Evolutionary conservation across 2,329 filamentous ascomycete genomes (phyloP), one percentile per base, ranked within the genome.

Genomic region (Teratosphaeria epicoccoides): DNA sequence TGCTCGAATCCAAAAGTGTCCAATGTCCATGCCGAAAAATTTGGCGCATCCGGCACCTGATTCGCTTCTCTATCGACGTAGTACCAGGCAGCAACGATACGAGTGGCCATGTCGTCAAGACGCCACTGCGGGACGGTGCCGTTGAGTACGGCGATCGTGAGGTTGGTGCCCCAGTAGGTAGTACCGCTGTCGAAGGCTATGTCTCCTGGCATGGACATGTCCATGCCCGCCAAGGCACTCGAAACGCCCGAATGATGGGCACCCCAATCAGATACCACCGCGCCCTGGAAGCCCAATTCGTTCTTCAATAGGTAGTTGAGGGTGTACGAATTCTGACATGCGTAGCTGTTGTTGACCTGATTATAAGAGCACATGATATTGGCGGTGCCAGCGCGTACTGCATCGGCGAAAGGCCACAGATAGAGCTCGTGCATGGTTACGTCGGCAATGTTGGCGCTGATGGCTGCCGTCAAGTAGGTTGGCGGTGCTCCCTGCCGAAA

Each of bases 191-290:
- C 81, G 71, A 96, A 95, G 20, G 71, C 58, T 1, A 85, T 85
- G 65, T 96, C 91, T 50, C 88, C 87, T 1, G 86, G 86, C 88
- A 93, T 93, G n/a, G 78, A 78, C 86, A 93, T 89, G 67, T 94
- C 88, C 23, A 93, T 73, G 37, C 87, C 88, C 22, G 86, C 85
- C 33, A 81, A 73, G 2, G 86, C 83, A 29, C 77, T 79, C 24
- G 80, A 73, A 4, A 79, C 82, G 56, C 84, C 85, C 3, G 80
- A 74, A 61, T 90, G 85, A 61, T 88, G 84, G 4, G 85, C 87
- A 58, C 79, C 73, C 78, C 81, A 65, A 67, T 93, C 87, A 23
- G 76, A 80, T 76, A 87, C 79, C 52, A 91, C 77, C 61, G 88
- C 88, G 0, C 87, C 87, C 59, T 88, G 85, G 71, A 91, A 91